Conservation (phyloP, 768 basidiomycete genomes). For the Gelatoporia subvermispora region DNA sequence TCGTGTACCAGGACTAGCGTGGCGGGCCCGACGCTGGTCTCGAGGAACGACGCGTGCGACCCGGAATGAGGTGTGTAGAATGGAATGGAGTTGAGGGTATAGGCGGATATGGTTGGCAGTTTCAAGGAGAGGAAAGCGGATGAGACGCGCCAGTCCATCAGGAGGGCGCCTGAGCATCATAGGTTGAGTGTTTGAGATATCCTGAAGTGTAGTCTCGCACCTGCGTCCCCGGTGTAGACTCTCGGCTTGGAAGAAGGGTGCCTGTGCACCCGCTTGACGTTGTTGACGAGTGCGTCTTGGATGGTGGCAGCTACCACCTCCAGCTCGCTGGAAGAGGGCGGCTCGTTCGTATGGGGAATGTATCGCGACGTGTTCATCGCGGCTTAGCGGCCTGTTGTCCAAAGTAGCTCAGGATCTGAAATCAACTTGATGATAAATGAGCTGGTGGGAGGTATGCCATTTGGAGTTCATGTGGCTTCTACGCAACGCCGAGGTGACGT, state of each 20-base stretch:
- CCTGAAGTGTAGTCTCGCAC: conserved; percentile 5
- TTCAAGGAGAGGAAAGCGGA: conserved; percentile 2
- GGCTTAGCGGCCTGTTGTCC: too few relatives aligned
- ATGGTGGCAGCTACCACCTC: conserved; percentile 9
- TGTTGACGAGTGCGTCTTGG: conserved; percentile 14
- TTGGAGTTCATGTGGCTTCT: neutral
- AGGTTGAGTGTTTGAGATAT: neutral
- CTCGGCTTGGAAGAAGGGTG: conserved; percentile 11
- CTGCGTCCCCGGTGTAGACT: conserved; percentile 19
- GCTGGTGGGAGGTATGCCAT: neutral
- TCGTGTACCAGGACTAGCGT: conserved; percentile 20
- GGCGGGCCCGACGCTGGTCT: conserved; percentile 25
- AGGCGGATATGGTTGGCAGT: conserved; percentile 4
- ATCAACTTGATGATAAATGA: too few relatives aligned
- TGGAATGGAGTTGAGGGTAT: conserved; percentile 5
- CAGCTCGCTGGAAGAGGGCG: conserved; percentile 8
- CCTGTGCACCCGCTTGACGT: conserved; percentile 16
- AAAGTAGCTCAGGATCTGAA: too few relatives aligned
- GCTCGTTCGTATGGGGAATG: conserved; percentile 13
- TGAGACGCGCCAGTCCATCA: conserved; percentile 19
- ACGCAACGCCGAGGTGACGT: neutral
- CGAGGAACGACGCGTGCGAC: conserved; percentile 20
- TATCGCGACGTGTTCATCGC: conserved; percentile 6
- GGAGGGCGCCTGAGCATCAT: conserved; percentile 13
- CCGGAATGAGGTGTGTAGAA: conserved; percentile 10